Conservation (phyloP, 345 rosid species). For the Alliaria petiolata region DNA sequence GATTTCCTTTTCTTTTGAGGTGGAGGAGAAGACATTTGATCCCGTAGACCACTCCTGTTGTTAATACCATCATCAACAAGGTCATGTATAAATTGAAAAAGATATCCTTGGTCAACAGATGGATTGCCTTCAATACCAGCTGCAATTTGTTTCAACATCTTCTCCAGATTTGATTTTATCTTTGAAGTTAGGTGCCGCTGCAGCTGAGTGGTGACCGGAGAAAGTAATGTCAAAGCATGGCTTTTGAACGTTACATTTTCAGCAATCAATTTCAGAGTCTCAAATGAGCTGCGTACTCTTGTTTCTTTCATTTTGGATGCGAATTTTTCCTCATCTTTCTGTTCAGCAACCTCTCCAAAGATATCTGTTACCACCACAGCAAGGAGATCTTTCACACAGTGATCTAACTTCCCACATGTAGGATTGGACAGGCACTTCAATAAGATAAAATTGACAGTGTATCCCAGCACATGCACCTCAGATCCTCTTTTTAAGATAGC, state of each 20-base stretch:
- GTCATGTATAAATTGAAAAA: slow-evolving; percentile 61
- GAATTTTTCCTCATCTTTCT: slow-evolving; percentile 82
- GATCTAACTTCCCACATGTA: slow-evolving; percentile 59
- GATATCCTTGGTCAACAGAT: slow-evolving; percentile 67
- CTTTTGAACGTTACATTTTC: slow-evolving; percentile 63
- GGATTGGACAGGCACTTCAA: slow-evolving; percentile 46
- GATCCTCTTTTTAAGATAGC: slow-evolving; percentile 75
- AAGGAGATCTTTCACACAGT: slow-evolving; percentile 77
- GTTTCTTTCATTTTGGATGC: slow-evolving; percentile 94
- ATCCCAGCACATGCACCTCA: slow-evolving; percentile 87
- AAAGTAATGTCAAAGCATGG: slow-evolving; percentile 61
- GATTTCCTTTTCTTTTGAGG: slow-evolving; percentile 20
- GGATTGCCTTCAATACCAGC: slow-evolving; percentile 80
- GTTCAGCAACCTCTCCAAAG: slow-evolving; percentile 88
- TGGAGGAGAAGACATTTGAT: slow-evolving; percentile 27
- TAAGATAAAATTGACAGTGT: slow-evolving; percentile 60
- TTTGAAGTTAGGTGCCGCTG: slow-evolving; percentile 67
- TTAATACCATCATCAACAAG: slow-evolving; percentile 55
- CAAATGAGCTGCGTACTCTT: slow-evolving; percentile 59
- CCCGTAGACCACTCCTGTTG: slow-evolving; percentile 42
- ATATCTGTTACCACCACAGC: slow-evolving; percentile 66
- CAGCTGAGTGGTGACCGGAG: slow-evolving; percentile 55
- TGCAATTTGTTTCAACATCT: slow-evolving; percentile 68
- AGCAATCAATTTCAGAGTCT: slow-evolving; percentile 70
- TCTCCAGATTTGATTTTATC: slow-evolving; percentile 60